Evolutionary conservation across 371 early-diverging fungal genomes (phyloP).

Genomic region (Mortierella sp.): DNA sequence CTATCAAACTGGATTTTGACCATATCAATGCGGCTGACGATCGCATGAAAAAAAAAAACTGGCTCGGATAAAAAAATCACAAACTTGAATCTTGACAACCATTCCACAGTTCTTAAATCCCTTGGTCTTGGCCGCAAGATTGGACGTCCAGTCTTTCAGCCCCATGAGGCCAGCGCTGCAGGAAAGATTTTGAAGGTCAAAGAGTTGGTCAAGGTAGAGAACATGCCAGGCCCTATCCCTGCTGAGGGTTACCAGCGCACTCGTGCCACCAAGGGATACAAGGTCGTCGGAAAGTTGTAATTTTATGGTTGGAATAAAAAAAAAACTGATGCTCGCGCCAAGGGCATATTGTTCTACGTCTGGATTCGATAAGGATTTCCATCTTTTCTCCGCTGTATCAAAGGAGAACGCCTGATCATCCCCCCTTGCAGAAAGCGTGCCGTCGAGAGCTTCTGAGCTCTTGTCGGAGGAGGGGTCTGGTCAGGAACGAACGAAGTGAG

Average conservation of each 20-base stretch:
- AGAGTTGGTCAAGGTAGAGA: conserved; percentile 80
- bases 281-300: conserved; percentile 63
- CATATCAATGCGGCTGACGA: neutral
- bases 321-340: neutral
- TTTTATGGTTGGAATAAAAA: neutral
- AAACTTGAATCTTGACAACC: no score
- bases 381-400: no score
- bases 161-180: conserved; percentile 70
- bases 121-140: conserved; percentile 65
- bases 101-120: conserved; percentile 65
- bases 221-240: conserved; percentile 67
- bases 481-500: no score
- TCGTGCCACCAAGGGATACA: conserved; percentile 64
- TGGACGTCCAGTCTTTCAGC: conserved; percentile 70
- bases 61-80: no score
- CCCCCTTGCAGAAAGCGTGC: no score
- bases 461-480: no score
- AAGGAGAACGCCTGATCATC: no score
- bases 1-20: no score
- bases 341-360: neutral
- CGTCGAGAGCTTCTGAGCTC: no score
- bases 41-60: no score
- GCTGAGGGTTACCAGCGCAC: conserved; percentile 57
- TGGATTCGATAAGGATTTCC: no score
- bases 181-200: conserved; percentile 86